Conservation (phyloP, 345 rosid species). For the Reutealis trisperma region DNA sequence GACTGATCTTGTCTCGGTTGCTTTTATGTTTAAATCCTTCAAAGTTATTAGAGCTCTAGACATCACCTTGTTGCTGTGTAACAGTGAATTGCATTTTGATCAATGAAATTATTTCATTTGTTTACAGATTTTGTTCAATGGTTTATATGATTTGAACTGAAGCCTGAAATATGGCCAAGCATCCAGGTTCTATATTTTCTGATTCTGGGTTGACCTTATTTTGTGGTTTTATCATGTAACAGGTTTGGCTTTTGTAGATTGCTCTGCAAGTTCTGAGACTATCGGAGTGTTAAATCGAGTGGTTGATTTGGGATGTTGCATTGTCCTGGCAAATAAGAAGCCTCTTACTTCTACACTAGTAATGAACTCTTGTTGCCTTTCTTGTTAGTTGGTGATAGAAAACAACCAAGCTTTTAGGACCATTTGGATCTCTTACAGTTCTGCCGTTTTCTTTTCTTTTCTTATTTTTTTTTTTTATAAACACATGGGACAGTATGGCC, state of each 20-base stretch:
- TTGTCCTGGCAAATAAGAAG: constrained; percentile 88
- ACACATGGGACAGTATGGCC: no score
- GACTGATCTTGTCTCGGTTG: not conserved
- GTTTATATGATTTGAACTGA: not conserved
- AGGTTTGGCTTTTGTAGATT: constrained; percentile 85
- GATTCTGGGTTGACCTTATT: not conserved
- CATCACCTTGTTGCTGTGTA: not conserved
- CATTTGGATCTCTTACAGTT: not conserved
- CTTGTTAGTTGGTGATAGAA: not conserved
- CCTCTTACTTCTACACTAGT: constrained; percentile 86
- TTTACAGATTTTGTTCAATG: constrained; percentile 4
- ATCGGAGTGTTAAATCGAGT: constrained; percentile 49
- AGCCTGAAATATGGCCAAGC: not conserved
- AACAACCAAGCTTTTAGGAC: not conserved
- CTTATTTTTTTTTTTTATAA: no score
- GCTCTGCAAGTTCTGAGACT: constrained; percentile 79
- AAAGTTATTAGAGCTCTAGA: not conserved
- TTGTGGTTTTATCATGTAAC: constrained; percentile 22
- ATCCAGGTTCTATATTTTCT: not conserved
- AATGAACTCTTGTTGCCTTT: constrained; percentile 15
- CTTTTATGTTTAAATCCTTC: not conserved
- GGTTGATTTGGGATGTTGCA: constrained; percentile 69
- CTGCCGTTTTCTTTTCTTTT: not conserved
- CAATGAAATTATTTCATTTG: not conserved
- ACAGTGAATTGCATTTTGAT: not conserved